Base-by-base conservation (phyloP, 768 basidiomycete species). In the Agaricus sinodeliciosus region DNA sequence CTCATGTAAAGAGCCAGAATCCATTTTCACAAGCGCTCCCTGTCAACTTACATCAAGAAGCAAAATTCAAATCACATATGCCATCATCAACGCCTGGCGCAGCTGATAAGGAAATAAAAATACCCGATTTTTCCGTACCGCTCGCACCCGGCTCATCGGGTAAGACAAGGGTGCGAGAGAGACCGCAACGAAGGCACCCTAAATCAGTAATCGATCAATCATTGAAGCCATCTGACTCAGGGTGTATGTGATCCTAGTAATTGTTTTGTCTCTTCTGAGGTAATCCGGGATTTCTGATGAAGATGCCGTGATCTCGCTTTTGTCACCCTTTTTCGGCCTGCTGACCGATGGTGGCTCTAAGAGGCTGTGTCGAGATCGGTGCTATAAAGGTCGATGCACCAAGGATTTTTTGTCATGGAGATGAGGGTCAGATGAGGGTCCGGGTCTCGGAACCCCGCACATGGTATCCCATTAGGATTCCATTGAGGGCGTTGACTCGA, bases 101-200 rank as follows among this genome's bases (percentile, higher is more conserved):
- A 31, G 43, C 50, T 37, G 43, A 51, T 54, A 47, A 54, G 45
- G 52, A 54, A 45, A 54, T 48, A 27, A 41, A 47, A 54, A 54
- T 48, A 42, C 52, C 52, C 52, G 45, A 47, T 54, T 54, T 54
- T 48, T 48, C 45, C 52, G 52, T 54, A 48, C 52, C 52, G 46
- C 39, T 46, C 52, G 46, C 13, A 11, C 45, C 36, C 44, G 45
- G 45, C 46, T 48, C 48, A 48, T 54, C 52, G 52, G 40, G 52
- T 54, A 47, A 48, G 46, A 27, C 31, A 4, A 44, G 42, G 43
- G 31, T 36, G 49, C 18, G 34, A 44, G 35, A 44, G 36, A 50
- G 28, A 44, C 18, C 31, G 31, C 31, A 13, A 15, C 31, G 45
- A 54, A 43, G 31, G 27, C 40, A 54, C 52, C 52, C 52, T 48